These are phyloP conservation scores for Suhomyces tanzawaensis DNA, from an alignment of 805 yeast species.

Conservation along the genomic window DNA sequence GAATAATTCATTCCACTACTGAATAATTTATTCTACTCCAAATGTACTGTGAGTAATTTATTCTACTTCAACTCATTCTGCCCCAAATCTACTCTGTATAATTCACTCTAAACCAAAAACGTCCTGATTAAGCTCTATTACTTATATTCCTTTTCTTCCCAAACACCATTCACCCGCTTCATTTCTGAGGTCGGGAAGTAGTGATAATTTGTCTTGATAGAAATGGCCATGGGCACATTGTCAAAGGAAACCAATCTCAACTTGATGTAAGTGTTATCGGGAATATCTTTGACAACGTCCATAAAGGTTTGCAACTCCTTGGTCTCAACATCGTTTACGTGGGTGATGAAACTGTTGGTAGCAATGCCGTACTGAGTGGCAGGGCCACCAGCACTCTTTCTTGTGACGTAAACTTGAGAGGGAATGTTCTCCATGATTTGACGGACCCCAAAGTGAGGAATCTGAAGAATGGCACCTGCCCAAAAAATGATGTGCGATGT, in stretches of 20 bases:
- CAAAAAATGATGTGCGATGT: constrained; percentile 72
- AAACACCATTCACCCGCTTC: constrained; percentile 45
- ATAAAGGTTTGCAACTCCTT: constrained; percentile 68
- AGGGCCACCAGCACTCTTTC: constrained; percentile 78
- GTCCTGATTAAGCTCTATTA: no score
- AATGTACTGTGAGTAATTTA: no score
- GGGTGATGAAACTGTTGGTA: constrained; percentile 83
- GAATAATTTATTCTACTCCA: no score
- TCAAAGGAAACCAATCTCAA: constrained; percentile 81
- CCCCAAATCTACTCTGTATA: no score
- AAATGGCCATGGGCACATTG: constrained; percentile 80
- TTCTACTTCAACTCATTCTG: no score
- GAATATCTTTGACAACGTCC: constrained; percentile 61
- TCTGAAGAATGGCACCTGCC: constrained; percentile 82
- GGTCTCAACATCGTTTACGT: constrained; percentile 75
- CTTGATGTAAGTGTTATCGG: constrained; percentile 79
- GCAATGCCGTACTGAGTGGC: constrained; percentile 78
- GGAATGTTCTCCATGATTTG: constrained; percentile 78
- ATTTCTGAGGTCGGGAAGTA: constrained; percentile 76
- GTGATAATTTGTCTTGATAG: constrained; percentile 83
- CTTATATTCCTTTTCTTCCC: constrained; percentile 44
- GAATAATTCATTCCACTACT: no score
- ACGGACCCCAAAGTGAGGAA: constrained; percentile 90
- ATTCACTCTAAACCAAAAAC: no score
- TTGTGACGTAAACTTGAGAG: constrained; percentile 78